Evolutionary conservation across 306 rosid genomes (phyloP).

Genomic region (Cicer yamashitae): DNA sequence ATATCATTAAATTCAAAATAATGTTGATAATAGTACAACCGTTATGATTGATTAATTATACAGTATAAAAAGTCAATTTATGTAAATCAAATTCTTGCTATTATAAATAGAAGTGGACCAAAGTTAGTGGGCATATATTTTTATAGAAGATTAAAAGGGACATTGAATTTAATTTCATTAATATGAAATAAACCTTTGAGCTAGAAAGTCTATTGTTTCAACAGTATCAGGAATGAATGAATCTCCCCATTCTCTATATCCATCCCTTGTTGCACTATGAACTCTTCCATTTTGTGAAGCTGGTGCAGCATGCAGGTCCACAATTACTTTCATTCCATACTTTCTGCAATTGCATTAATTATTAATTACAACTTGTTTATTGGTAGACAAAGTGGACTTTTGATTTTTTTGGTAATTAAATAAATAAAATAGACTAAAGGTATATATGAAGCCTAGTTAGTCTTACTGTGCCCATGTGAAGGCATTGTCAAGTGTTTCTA

Average conservation of each 20-base stretch:
- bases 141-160: background rate
- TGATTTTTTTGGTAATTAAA: background rate
- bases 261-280: conserved; percentile 71
- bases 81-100: too few relatives aligned
- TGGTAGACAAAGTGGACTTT: conserved; percentile 13
- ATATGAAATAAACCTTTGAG: conserved; percentile 49
- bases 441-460: background rate
- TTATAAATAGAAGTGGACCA: background rate
- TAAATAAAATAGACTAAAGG: conserved; percentile 5
- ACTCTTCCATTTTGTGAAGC: conserved; percentile 67
- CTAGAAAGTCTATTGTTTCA: conserved; percentile 59
- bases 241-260: conserved; percentile 65
- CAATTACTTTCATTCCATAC: conserved; percentile 62
- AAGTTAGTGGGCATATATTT: background rate
- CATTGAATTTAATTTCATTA: background rate
- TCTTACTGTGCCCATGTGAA: conserved; percentile 81
- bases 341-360: conserved; percentile 47
- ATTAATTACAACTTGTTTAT: background rate
- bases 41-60: too few relatives aligned
- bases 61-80: too few relatives aligned
- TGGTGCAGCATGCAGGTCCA: conserved; percentile 67
- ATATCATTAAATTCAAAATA: too few relatives aligned
- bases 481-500: conserved; percentile 63
- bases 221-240: conserved; percentile 56
- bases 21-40: too few relatives aligned